Percentiles rank a stretch among this genome's conserved stretches.
Conservation (phyloP, 2,329 filamentous ascomycete species). For the Exophiala xenobiotica region DNA sequence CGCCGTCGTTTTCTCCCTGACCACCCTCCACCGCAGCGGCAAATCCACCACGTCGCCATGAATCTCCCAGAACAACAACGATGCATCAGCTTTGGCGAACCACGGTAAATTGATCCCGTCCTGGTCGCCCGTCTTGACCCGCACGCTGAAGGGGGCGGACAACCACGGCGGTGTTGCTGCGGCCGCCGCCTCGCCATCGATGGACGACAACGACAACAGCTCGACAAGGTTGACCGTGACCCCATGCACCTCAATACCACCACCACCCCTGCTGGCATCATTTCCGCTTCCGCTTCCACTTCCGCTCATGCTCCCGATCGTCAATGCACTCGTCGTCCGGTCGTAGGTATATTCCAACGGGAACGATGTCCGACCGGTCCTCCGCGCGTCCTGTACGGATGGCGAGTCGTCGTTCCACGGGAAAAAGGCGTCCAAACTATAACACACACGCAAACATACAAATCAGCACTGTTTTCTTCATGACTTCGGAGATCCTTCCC, state of each 20-base stretch:
- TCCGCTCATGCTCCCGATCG: too few species aligned
- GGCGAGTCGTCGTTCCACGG: not conserved
- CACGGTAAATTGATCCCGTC: slow-evolving; percentile 17
- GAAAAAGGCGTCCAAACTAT: slow-evolving; percentile 16
- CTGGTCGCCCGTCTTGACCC: slow-evolving; percentile 11
- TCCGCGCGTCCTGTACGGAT: slow-evolving; percentile 4
- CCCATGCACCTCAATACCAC: not conserved
- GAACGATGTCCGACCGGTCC: slow-evolving; percentile 5
- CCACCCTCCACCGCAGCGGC: slow-evolving; percentile 4
- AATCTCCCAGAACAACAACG: slow-evolving; percentile 18
- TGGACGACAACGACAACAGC: not conserved
- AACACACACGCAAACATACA: too few species aligned
- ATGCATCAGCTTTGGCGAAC: slow-evolving; percentile 13
- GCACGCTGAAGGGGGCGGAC: slow-evolving; percentile 3
- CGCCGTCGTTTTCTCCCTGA: not conserved
- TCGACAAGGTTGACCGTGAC: not conserved
- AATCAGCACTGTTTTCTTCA: too few species aligned
- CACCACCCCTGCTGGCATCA: too few species aligned
- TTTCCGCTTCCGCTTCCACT: too few species aligned
- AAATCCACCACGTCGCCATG: not conserved
- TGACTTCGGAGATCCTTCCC: too few species aligned
- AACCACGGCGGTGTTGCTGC: too few species aligned
- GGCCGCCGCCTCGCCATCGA: too few species aligned
- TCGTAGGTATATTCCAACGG: slow-evolving; percentile 13
- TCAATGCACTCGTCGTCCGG: not conserved